Evolutionary conservation across 1,139 yeast species (phyloP), one percentile per base, ranked within the genome.

Genomic region (Suhomyces maxii): DNA sequence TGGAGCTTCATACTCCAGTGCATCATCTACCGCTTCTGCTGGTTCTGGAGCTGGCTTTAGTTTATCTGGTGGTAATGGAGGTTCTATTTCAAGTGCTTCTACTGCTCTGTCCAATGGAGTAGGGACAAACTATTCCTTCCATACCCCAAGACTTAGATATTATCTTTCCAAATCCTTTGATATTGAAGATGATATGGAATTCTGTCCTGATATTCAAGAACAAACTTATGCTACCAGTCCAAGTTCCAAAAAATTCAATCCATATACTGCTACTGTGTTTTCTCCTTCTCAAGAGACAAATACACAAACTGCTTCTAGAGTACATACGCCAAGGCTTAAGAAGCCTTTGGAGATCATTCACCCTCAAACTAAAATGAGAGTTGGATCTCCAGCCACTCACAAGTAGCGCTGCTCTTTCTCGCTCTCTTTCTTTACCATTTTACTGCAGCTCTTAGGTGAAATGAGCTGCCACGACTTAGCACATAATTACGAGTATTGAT

Each of bases 281-380:
- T 76, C 82, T 23, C 86, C 86, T 7, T 48, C 51, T 13, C 53
- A 53, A 47, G 54, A 50, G 13, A 23, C 38, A 28, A 28, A 28
- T 11, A 47, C 57, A 8, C 39, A 34, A 13, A 40, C 46, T 9
- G 35, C 46, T 6, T 38, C 49, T 6, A 64, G 79, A 47, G 71
- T 71, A 4, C 69, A 68, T 45, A 80, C 87, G 6, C 86, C 86
- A 30, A 69, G 87, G 53, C 74, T 77, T 35, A 80, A 78, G 61
- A 82, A 82, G 56, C 82, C 84, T 6, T 67, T 88, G 59, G 93
- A 86, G 60, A 87, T 87, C 54, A 84, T 88, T 51, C 85, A 87
- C 62, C 95, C 95, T 8, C 81, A 79, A 45, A 86, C 95, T 6
- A 89, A 89, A 41, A 63, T 83, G 69, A 76, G 85, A 58, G 80